Conservation (phyloP, 192 early-diverging fungal genomes). For the Thamnidium elegans region DNA sequence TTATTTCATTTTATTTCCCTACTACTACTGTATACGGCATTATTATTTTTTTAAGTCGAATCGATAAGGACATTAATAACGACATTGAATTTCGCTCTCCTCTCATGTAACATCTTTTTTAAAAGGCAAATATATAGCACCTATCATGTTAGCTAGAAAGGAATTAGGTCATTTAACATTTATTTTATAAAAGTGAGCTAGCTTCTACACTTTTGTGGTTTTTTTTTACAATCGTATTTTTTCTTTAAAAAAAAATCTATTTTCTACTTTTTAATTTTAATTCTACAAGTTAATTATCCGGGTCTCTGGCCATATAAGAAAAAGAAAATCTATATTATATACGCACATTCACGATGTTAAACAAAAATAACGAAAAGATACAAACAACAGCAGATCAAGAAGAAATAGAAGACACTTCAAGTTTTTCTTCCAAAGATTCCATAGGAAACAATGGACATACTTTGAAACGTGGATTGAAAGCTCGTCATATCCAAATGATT, state of each 20-base stretch:
- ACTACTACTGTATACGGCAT: too few species aligned
- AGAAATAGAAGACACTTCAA: conserved; percentile 5
- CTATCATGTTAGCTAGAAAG: too few species aligned
- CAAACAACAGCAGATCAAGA: not conserved
- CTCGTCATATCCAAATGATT: conserved; percentile 35
- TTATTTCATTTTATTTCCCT: too few species aligned
- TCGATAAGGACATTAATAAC: too few species aligned
- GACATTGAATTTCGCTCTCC: too few species aligned
- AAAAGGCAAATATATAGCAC: too few species aligned
- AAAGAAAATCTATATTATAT: too few species aligned
- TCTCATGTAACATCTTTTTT: too few species aligned
- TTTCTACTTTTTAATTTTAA: conserved; percentile 4
- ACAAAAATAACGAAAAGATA: conserved; percentile 11
- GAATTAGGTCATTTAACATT: not conserved
- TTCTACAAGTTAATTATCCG: not conserved
- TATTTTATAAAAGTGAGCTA: not conserved
- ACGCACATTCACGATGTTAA: not conserved
- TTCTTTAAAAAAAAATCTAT: not conserved
- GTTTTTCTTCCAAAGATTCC: not conserved
- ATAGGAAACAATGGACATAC: not conserved
- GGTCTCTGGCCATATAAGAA: not conserved
- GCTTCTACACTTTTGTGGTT: not conserved
- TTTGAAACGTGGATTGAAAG: conserved; percentile 22
- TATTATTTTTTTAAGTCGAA: too few species aligned
- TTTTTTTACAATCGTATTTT: not conserved